Evolutionary conservation across 1,284 basidiomycete species (phyloP), one percentile per base, ranked within the genome.

Genomic region (Cryptococcus maquisensis): DNA sequence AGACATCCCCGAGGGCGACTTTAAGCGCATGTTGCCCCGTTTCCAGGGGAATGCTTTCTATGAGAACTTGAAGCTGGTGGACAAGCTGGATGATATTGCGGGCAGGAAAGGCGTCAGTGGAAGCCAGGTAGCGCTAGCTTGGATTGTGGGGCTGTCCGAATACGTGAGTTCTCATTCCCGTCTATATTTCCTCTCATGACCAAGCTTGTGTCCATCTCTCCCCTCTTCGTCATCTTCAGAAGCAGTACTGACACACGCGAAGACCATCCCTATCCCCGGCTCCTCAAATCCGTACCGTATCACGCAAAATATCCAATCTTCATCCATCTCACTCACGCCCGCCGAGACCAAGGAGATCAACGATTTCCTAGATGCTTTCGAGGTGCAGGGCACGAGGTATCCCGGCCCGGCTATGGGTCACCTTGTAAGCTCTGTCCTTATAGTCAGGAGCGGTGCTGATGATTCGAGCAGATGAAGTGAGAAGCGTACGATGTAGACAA

Each of bases 51-150:
- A 79, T 21, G 80, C 79, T 58, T 79, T 84, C 55, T 71, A 76
- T 45, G 73, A 80, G 58, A 85, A 87, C 71, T 65, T 83, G 52
- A 71, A 77, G 36, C 73, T 86, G 16, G 82, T 84, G 3, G 77
- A 83, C 13, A 66, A 66, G 23, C 59, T 77, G 32, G 73, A 77
- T 26, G 68, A 59, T 7, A 71, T 85, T 26, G 82, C 83, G 0
- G 66, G 71, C 41, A 77, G 75, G 66, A 82, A 81, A 68, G 76
- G 76, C 0, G 65, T 82, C 26, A 81, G 81, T 0, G 70, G 81
- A 0, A 80, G 81, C 0, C 84, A 86, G 68, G 73, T 87, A 7
- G 78, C 79, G 35, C 75, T 87, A 37, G 84, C 84, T 0, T 87
- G 84, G 83, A 77, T 85, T 9, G 67, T 74, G 24, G 67, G 76